Percentiles rank a stretch among this genome's conserved stretches.
Conservation (phyloP, 495 filamentous ascomycete species). For the Hypoxylon crocopeplum region DNA sequence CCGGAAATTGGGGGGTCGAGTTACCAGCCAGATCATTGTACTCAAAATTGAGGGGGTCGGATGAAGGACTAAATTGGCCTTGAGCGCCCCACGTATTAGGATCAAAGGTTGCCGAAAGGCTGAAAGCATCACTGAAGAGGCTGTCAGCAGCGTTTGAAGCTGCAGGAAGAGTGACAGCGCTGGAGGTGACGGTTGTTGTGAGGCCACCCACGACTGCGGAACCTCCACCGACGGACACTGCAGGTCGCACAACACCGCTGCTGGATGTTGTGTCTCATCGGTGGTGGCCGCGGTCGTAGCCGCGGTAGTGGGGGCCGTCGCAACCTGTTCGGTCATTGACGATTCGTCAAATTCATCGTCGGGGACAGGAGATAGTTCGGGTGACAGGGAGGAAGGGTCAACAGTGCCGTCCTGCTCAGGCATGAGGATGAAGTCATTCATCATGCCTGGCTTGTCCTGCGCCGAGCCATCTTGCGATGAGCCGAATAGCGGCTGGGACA, state of each 20-base stretch:
- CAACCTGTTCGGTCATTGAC: slow-evolving; percentile 32
- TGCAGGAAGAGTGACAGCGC: slow-evolving; percentile 62
- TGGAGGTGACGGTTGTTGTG: slow-evolving; percentile 62
- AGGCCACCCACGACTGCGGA: slow-evolving; percentile 64
- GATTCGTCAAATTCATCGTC: slow-evolving; percentile 39
- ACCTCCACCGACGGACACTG: slow-evolving; percentile 89
- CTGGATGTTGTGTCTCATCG: slow-evolving; percentile 99
- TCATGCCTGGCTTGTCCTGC: slow-evolving; percentile 32
- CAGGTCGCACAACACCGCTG: slow-evolving; percentile 99
- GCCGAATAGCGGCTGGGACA: slow-evolving; percentile 58
- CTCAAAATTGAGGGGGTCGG: slow-evolving; percentile 70
- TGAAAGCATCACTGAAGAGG: slow-evolving; percentile 73
- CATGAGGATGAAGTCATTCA: slow-evolving; percentile 49
- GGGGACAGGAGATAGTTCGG: slow-evolving; percentile 54
- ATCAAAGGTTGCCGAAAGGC: slow-evolving; percentile 59
- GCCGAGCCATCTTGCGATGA: slow-evolving; percentile 48
- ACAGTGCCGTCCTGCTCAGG: slow-evolving; percentile 53
- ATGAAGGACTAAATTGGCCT: slow-evolving; percentile 75
- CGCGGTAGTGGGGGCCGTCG: slow-evolving; percentile 41
- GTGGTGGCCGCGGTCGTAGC: slow-evolving; percentile 76
- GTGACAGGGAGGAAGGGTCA: slow-evolving; percentile 62
- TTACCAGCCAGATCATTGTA: slow-evolving; percentile 88
- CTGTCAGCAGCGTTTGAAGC: slow-evolving; percentile 69
- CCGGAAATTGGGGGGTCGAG: slow-evolving; percentile 65
- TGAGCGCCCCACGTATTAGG: slow-evolving; percentile 78